Conservation (phyloP, 2,329 filamentous ascomycete species). For the Beauveria sp. region DNA sequence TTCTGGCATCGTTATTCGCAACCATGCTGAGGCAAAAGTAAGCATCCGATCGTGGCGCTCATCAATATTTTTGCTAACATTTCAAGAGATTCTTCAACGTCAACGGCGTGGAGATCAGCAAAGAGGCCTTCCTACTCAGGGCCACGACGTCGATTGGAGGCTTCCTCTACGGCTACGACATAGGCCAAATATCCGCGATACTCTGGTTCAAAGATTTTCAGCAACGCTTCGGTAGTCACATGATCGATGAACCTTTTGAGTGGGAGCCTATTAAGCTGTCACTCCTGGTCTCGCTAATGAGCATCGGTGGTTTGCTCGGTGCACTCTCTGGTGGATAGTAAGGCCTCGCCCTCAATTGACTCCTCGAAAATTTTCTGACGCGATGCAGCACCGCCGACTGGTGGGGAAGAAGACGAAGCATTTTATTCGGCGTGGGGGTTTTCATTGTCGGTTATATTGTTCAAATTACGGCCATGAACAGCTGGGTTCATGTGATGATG, state of each 20-base stretch:
- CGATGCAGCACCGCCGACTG: conserved; percentile 42
- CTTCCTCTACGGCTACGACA: conserved; percentile 58
- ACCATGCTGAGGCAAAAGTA: too few species aligned
- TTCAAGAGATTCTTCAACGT: too few species aligned
- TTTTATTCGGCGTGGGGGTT: conserved; percentile 43
- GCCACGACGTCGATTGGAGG: conserved; percentile 50
- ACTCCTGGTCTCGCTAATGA: conserved; percentile 48
- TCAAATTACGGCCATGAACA: conserved; percentile 50
- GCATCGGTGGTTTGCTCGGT: conserved; percentile 48
- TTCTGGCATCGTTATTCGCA: too few species aligned
- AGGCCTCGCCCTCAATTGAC: conserved; percentile 4
- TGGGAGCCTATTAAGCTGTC: conserved; percentile 38
- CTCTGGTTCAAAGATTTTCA: conserved; percentile 46
- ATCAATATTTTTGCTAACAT: too few species aligned
- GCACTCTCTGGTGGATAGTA: conserved; percentile 43
- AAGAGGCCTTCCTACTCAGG: conserved; percentile 36
- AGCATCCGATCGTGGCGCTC: too few species aligned
- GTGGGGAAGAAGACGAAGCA: conserved; percentile 48
- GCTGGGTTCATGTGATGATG: conserved; percentile 59
- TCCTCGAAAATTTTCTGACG: conserved; percentile 8
- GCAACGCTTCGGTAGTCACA: conserved; percentile 44
- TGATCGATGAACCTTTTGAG: conserved; percentile 29
- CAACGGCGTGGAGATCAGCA: conserved; percentile 16
- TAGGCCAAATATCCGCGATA: conserved; percentile 49
- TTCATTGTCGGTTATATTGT: conserved; percentile 59